Conservation (phyloP, 2,329 filamentous ascomycete genomes). For the Botrytis byssoidea region DNA sequence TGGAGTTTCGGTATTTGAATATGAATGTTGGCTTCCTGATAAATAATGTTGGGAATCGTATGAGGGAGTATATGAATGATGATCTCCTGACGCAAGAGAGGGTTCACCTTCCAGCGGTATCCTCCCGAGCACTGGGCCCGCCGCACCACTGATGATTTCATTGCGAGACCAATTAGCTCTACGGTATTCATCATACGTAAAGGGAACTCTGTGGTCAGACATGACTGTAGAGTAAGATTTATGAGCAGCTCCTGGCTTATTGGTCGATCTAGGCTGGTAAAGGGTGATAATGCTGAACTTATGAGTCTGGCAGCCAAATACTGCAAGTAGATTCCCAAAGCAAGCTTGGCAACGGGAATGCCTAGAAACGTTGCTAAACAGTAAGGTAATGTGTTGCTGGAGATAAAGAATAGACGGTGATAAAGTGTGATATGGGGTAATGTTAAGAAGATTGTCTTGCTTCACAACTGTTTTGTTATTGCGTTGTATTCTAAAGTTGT, state of each 20-base stretch:
- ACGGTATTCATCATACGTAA: no score
- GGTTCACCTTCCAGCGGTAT: not conserved
- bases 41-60: not conserved
- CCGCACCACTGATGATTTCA: no score
- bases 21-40: not conserved
- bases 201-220: no score
- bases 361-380: not conserved
- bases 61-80: not conserved
- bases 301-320: no score
- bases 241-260: no score
- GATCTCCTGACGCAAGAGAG: not conserved
- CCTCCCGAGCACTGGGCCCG: not conserved
- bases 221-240: no score
- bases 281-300: no score
- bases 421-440: no score
- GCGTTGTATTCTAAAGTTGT: not conserved
- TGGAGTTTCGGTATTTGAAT: not conserved
- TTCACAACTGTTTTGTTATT: not conserved
- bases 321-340: not conserved
- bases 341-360: not conserved
- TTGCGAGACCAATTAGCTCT: accelerated
- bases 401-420: no score
- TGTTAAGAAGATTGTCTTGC: no score
- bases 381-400: no score
- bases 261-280: no score